Evolutionary conservation across 2,329 filamentous ascomycete genomes (phyloP).

Genomic region (Drechslerella dactyloides): DNA sequence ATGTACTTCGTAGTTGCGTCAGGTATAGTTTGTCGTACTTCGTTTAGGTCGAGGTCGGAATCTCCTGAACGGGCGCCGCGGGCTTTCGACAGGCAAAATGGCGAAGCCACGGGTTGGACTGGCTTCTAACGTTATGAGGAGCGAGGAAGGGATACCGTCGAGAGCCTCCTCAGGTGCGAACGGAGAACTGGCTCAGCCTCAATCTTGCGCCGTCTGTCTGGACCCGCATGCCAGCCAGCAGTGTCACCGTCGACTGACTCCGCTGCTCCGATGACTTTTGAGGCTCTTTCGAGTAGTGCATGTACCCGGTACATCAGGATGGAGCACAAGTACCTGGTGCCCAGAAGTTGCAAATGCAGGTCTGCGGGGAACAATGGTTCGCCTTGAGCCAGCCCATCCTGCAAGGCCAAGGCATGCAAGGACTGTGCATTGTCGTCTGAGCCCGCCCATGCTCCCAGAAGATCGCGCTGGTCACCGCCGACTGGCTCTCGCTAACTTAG

Average conservation of each 20-base stretch:
- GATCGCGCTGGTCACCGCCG: neutral
- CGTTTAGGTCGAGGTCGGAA: slow-evolving; percentile 18
- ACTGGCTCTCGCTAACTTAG: neutral
- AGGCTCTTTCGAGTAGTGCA: too few species aligned
- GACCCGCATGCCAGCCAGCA: neutral
- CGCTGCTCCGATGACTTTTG: slow-evolving; percentile 1
- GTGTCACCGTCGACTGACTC: neutral
- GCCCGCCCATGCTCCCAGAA: neutral
- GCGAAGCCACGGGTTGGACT: neutral
- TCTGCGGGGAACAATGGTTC: slow-evolving; percentile 31
- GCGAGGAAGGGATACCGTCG: neutral
- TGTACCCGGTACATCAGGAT: too few species aligned
- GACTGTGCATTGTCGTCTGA: neutral
- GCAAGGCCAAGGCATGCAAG: slow-evolving; percentile 30
- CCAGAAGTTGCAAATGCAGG: slow-evolving; percentile 13
- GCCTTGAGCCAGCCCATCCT: slow-evolving; percentile 25
- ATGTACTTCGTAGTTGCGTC: slow-evolving; percentile 45
- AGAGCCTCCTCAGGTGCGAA: neutral
- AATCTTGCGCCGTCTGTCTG: neutral
- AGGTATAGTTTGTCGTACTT: slow-evolving; percentile 40
- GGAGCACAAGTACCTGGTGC: too few species aligned
- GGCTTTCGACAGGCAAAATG: neutral
- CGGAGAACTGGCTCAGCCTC: neutral
- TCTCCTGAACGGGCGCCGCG: too few species aligned
- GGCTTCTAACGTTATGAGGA: slow-evolving; percentile 1